Evolutionary conservation across 768 basidiomycete species (phyloP).

Genomic region (Amanita fuliginea): DNA sequence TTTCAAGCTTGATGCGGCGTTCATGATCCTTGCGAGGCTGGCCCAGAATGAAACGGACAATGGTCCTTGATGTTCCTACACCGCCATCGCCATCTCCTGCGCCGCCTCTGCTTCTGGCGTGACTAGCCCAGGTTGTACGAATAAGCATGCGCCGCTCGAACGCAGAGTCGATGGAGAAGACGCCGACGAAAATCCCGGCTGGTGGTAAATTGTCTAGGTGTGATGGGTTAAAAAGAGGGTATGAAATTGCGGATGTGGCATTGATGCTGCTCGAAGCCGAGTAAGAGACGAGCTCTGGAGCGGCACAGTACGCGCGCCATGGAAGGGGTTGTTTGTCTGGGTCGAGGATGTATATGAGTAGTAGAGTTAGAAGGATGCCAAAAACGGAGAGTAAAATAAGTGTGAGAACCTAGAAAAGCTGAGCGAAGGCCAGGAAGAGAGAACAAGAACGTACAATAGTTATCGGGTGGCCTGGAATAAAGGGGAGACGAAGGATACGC

Average conservation of each 20-base stretch:
- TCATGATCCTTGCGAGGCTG: conserved; percentile 75
- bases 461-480: conserved; percentile 71
- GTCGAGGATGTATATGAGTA: conserved; percentile 87
- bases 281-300: conserved; percentile 33
- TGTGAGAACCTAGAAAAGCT: conserved; percentile 18
- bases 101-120: conserved; percentile 66
- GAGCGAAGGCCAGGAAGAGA: conserved; percentile 1
- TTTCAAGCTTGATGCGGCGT: conserved; percentile 72
- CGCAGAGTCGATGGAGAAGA: conserved; percentile 81
- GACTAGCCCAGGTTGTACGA: conserved; percentile 82
- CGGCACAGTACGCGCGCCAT: conserved; percentile 88
- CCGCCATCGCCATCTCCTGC: conserved; percentile 61
- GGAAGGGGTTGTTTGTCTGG: conserved; percentile 93
- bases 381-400: conserved; percentile 66
- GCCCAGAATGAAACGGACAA: conserved; percentile 85
- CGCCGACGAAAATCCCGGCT: conserved; percentile 78
- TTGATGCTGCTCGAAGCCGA: conserved; percentile 29
- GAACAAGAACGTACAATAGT: conserved; percentile 54
- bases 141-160: conserved; percentile 82
- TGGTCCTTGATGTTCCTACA: conserved; percentile 66
- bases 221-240: conserved; percentile 55
- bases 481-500: conserved; percentile 54
- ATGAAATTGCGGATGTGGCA: conserved; percentile 17
- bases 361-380: conserved; percentile 73
- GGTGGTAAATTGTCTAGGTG: conserved; percentile 69